Evolutionary conservation across 441 rosid species (phyloP).

Genomic region (Caryocar brasiliense): DNA sequence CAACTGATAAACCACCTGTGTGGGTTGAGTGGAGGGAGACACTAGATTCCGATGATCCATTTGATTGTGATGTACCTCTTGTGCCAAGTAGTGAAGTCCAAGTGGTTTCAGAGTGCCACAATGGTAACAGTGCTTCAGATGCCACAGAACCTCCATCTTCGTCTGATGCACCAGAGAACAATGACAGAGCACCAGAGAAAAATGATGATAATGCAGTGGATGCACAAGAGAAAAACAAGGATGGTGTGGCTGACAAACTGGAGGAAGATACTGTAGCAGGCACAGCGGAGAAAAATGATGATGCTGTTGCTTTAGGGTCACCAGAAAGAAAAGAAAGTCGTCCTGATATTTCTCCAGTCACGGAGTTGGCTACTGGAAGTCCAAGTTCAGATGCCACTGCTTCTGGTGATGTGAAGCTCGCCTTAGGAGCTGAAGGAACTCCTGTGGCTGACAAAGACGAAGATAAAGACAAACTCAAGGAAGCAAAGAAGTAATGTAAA

Average conservation of each 20-base stretch:
- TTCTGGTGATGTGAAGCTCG: slow-evolving; percentile 6
- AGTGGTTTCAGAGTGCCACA: slow-evolving; percentile 22
- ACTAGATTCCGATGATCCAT: slow-evolving; percentile 38
- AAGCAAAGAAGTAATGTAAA: slow-evolving; percentile 24
- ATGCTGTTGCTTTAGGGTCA: slow-evolving; percentile 4
- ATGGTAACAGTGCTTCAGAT: slow-evolving; percentile 17
- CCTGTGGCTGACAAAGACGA: slow-evolving; percentile 18
- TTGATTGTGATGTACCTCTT: slow-evolving; percentile 24
- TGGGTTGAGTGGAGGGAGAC: slow-evolving; percentile 95
- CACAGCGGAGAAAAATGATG: slow-evolving; percentile 3
- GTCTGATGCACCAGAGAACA: not conserved
- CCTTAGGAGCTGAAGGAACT: slow-evolving; percentile 5
- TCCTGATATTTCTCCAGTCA: not conserved
- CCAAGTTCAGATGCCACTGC: slow-evolving; percentile 4
- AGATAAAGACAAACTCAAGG: slow-evolving; percentile 3
- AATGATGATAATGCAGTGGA: no score
- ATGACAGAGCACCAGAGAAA: no score
- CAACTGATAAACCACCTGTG: slow-evolving; percentile 44
- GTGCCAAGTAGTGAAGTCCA: slow-evolving; percentile 38
- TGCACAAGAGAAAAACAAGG: no score
- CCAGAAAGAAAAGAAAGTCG: slow-evolving; percentile 3
- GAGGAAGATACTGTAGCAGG: no score
- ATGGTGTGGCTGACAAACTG: no score
- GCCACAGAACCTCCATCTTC: slow-evolving; percentile 20
- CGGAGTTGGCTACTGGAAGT: not conserved